Conservation (phyloP, 176 grass and related monocot species). For the Metroxylon sagu region DNA sequence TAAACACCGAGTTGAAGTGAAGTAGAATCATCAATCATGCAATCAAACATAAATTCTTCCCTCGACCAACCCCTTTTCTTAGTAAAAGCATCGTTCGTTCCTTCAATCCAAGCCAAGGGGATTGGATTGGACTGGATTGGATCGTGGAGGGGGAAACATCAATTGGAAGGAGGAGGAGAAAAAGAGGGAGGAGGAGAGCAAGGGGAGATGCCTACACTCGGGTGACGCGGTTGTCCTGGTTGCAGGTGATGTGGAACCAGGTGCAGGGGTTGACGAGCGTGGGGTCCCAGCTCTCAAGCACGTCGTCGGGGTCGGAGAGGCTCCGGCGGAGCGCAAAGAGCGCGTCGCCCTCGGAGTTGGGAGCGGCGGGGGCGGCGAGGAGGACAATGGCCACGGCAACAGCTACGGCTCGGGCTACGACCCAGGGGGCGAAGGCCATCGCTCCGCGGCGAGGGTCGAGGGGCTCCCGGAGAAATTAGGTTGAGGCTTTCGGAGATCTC, state of each 20-base stretch:
- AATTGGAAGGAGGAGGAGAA: too few species aligned
- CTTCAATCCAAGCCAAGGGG: too few species aligned
- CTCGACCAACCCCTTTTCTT: too few species aligned
- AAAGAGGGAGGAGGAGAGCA: not conserved
- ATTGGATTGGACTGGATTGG: too few species aligned
- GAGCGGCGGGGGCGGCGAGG: slow-evolving; percentile 17
- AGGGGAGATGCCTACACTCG: slow-evolving; percentile 28
- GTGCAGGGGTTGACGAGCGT: slow-evolving; percentile 21
- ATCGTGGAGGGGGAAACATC: too few species aligned
- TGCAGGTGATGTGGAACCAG: slow-evolving; percentile 29
- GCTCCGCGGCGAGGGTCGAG: slow-evolving; percentile 24
- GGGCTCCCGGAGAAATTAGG: not conserved
- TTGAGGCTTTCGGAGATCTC: slow-evolving; percentile 4
- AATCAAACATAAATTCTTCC: too few species aligned
- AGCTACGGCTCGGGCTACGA: not conserved
- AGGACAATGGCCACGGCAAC: slow-evolving; percentile 2
- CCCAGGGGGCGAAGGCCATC: slow-evolving; percentile 27
- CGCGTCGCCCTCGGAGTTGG: slow-evolving; percentile 71
- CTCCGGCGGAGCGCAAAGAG: slow-evolving; percentile 43
- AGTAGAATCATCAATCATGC: too few species aligned
- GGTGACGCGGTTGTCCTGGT: slow-evolving; percentile 43
- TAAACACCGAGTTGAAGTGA: too few species aligned
- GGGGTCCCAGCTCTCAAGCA: slow-evolving; percentile 16
- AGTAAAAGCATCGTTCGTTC: too few species aligned
- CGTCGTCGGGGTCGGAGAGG: slow-evolving; percentile 9